Evolutionary conservation across 495 filamentous ascomycete genomes (phyloP).

Genomic region (Hypomontagnella monticulosa): DNA sequence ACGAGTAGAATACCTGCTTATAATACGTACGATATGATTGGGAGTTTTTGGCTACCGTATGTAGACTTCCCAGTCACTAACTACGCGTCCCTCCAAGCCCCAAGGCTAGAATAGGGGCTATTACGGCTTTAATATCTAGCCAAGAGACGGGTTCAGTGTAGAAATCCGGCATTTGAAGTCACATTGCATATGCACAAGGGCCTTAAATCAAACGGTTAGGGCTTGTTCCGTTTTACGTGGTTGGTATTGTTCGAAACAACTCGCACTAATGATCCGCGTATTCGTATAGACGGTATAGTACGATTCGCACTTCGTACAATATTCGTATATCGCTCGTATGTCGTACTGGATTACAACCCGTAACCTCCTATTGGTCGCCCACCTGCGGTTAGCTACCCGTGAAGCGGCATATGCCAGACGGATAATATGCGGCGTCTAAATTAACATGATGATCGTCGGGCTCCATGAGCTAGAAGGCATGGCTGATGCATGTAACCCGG

Average conservation of each 20-base stretch:
- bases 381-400: too few species aligned
- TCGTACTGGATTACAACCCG: constrained; percentile 10
- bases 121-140: not conserved
- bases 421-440: not conserved
- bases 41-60: not conserved
- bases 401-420: not conserved
- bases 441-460: constrained; percentile 7
- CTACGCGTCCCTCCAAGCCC: not conserved
- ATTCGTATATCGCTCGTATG: constrained; percentile 4
- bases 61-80: not conserved
- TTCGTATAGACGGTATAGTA: too few species aligned
- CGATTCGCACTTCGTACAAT: constrained; percentile 4
- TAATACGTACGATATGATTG: not conserved
- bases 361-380: constrained; percentile 1
- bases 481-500: not conserved
- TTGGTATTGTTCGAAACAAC: not conserved
- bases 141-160: not conserved
- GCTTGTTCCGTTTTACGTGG: not conserved
- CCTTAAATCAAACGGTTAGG: not conserved
- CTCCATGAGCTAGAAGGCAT: not conserved
- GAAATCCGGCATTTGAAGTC: not conserved
- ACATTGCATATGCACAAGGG: not conserved
- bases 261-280: constrained; percentile 5
- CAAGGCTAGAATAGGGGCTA: not conserved
- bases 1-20: too few species aligned